phyloP scores from a whole-genome alignment of 1,284 basidiomycete species.

The Ceraceosorus guamensis region DNA sequence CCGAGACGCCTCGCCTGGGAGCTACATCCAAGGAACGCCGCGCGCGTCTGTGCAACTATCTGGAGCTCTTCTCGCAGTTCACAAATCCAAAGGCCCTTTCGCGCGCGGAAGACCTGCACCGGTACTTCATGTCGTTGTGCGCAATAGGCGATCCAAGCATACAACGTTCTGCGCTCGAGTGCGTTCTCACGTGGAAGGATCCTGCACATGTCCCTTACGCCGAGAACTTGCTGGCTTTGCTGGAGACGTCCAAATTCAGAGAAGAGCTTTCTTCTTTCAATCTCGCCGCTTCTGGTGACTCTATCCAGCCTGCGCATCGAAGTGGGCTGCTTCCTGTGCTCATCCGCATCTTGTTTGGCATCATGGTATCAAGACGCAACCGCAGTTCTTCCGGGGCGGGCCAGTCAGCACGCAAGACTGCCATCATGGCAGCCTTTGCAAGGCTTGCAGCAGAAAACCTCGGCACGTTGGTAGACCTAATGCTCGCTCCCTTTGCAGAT shows the following conservation, averaged over 20 bases:
- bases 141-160: constrained; percentile 76
- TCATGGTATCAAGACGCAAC: constrained; percentile 76
- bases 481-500: constrained; percentile 69
- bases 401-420: constrained; percentile 64
- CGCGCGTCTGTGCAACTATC: constrained; percentile 53
- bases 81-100: constrained; percentile 79
- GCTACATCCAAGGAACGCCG: constrained; percentile 21
- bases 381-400: constrained; percentile 47
- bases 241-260: constrained; percentile 81
- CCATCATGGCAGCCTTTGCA: constrained; percentile 52
- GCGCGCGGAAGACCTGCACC: constrained; percentile 62
- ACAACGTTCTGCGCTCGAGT: constrained; percentile 70
- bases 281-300: constrained; percentile 45
- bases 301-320: constrained; percentile 62
- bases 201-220: constrained; percentile 62
- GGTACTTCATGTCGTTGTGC: constrained; percentile 67
- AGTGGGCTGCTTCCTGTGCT: constrained; percentile 65
- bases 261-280: constrained; percentile 71
- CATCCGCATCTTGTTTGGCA: constrained; percentile 75
- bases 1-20: constrained; percentile 8
- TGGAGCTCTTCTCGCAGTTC: constrained; percentile 81
- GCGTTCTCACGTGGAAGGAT: constrained; percentile 75
- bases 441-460: constrained; percentile 69
- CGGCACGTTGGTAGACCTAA: constrained; percentile 71
- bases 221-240: constrained; percentile 62